Conservation (phyloP, 345 rosid genomes). For the Acer yangbiense region DNA sequence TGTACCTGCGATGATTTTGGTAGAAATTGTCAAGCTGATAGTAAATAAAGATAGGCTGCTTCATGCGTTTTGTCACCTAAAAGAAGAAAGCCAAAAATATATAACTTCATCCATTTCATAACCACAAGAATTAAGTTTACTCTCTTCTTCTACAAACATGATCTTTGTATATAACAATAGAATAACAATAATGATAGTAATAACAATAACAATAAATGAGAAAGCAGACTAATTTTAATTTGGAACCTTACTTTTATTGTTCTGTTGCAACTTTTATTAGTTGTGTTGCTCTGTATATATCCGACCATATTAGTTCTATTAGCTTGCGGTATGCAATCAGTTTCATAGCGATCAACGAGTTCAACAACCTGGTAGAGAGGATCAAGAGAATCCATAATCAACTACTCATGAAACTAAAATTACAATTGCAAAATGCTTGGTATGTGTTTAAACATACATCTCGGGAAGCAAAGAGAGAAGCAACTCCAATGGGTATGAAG, state of each 20-base stretch:
- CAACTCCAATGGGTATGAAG: constrained; percentile 96
- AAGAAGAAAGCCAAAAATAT: constrained; percentile 15
- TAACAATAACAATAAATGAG: constrained; percentile 5
- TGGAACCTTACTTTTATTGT: constrained; percentile 50
- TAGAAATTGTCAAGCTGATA: constrained; percentile 99
- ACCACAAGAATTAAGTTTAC: not conserved
- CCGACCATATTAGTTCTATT: constrained; percentile 53
- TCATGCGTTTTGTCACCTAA: constrained; percentile 84
- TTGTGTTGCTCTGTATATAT: constrained; percentile 55
- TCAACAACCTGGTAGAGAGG: constrained; percentile 72
- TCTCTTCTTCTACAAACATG: not conserved
- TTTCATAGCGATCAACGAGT: constrained; percentile 79
- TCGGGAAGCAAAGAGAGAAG: constrained; percentile 82
- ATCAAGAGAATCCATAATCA: constrained; percentile 23
- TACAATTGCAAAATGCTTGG: constrained; percentile 6
- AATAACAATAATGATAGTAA: not conserved
- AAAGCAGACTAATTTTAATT: not conserved
- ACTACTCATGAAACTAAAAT: constrained; percentile 1
- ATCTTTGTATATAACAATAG: not conserved
- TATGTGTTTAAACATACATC: constrained; percentile 53
- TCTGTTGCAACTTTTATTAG: constrained; percentile 53
- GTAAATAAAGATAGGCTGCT: constrained; percentile 81
- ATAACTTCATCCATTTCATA: constrained; percentile 6
- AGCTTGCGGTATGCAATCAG: constrained; percentile 59
- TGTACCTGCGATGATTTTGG: constrained; percentile 97